A percentile compares a stretch with the other conserved stretches of the same genome.
phyloP scores from a whole-genome alignment of 768 basidiomycete genomes.

The Mycena indigotica region DNA sequence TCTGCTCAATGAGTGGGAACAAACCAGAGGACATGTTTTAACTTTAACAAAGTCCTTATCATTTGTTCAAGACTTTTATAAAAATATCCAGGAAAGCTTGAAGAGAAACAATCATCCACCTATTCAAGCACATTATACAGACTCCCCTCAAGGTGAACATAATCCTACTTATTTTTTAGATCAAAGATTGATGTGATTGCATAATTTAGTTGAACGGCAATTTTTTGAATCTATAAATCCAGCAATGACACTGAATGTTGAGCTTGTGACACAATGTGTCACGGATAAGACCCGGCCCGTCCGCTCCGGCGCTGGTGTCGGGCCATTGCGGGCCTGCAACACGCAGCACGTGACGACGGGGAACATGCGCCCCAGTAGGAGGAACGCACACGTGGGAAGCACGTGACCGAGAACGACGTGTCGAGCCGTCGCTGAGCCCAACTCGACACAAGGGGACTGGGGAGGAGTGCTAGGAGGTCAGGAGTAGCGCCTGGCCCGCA shows the following conservation, averaged over 20 bases:
- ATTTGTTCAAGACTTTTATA: neutral
- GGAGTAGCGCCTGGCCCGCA: too few species aligned
- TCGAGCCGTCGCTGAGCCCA: too few species aligned
- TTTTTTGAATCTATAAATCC: constrained; percentile 1
- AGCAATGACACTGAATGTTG: neutral
- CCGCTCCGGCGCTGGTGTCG: too few species aligned
- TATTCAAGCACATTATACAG: neutral
- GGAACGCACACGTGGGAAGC: too few species aligned
- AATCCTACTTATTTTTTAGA: neutral
- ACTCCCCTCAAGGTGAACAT: neutral
- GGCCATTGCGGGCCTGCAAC: too few species aligned
- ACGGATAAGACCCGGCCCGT: too few species aligned
- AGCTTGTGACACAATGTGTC: neutral
- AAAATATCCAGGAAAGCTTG: neutral
- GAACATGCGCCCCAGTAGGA: too few species aligned
- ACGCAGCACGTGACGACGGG: too few species aligned
- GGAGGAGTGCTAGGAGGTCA: too few species aligned
- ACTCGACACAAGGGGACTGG: too few species aligned
- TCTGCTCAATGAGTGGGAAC: neutral
- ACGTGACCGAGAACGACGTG: too few species aligned
- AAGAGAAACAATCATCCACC: neutral
- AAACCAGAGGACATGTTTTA: neutral
- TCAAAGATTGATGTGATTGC: neutral
- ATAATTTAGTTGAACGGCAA: neutral
- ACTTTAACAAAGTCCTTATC: neutral